Conservation (phyloP, 2,329 filamentous ascomycete species). For the Ophiostoma quercus region DNA sequence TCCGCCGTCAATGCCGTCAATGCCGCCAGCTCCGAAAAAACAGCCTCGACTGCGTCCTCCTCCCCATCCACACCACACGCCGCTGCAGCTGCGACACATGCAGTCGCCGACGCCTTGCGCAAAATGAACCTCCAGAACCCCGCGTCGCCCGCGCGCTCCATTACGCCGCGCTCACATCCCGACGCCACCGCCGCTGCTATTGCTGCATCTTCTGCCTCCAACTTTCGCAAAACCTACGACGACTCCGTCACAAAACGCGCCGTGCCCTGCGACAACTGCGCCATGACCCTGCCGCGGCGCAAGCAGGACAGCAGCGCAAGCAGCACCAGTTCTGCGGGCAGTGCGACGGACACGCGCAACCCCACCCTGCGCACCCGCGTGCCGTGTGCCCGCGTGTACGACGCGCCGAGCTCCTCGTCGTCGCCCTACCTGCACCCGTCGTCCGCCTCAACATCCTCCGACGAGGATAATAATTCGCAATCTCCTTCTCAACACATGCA, state of each 20-base stretch:
- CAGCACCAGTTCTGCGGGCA: neutral
- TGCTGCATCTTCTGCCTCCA: conserved; percentile 22
- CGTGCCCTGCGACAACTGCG: conserved; percentile 63
- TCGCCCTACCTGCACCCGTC: conserved; percentile 47
- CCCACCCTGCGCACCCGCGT: conserved; percentile 58
- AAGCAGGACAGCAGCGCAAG: conserved; percentile 30
- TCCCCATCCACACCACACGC: conserved; percentile 32
- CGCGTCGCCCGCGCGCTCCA: neutral
- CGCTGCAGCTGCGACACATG: conserved; percentile 32
- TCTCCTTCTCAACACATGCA: conserved; percentile 29
- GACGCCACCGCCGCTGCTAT: conserved; percentile 20
- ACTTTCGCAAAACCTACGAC: conserved; percentile 58
- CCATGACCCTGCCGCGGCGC: conserved; percentile 56
- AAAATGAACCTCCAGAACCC: conserved; percentile 40
- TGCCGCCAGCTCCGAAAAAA: neutral
- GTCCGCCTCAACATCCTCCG: conserved; percentile 40
- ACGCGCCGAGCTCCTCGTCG: conserved; percentile 41
- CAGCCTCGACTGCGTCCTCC: conserved; percentile 27
- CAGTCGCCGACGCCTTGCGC: conserved; percentile 45
- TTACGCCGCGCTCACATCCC: conserved; percentile 17
- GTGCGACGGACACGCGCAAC: conserved; percentile 36
- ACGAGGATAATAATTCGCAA: conserved; percentile 43
- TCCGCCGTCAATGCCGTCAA: conserved; percentile 25
- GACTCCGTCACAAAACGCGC: conserved; percentile 60
- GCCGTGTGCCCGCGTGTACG: conserved; percentile 55